Evolutionary conservation across 208 protist genomes (phyloP).

Genomic region (Crithidia brevicula): DNA sequence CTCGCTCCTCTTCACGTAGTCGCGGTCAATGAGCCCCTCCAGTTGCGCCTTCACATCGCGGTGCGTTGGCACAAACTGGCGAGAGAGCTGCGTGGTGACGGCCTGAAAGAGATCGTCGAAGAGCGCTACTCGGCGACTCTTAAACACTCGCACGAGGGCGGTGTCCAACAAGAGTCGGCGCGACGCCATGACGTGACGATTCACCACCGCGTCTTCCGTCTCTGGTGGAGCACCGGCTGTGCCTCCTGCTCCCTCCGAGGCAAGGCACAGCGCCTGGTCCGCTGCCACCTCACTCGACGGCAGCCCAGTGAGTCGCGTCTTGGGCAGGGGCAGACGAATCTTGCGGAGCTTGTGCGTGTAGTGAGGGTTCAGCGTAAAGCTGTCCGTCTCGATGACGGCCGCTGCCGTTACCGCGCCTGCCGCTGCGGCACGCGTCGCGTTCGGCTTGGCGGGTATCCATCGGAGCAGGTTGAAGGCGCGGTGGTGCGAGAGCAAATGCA

Average conservation of each 20-base stretch:
- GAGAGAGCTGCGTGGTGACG: conserved; percentile 56
- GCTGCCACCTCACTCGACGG: conserved; percentile 10
- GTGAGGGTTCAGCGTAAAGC: conserved; percentile 54
- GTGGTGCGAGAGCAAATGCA: conserved; percentile 36
- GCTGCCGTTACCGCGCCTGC: neutral
- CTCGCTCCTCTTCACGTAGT: conserved; percentile 60
- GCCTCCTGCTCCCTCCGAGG: neutral
- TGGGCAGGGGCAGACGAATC: conserved; percentile 55
- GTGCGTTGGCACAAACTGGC: conserved; percentile 52
- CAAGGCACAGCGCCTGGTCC: neutral
- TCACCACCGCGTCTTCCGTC: conserved; percentile 25
- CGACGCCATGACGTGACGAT: conserved; percentile 33
- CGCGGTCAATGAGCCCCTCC: conserved; percentile 70
- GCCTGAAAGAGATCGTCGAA: conserved; percentile 60
- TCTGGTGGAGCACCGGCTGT: neutral
- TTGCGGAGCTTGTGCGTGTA: conserved; percentile 58
- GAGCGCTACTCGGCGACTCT: conserved; percentile 50
- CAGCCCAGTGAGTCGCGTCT: conserved; percentile 18
- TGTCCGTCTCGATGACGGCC: conserved; percentile 36
- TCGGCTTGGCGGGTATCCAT: conserved; percentile 8
- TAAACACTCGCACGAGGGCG: conserved; percentile 74
- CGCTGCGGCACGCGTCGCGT: neutral
- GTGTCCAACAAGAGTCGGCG: conserved; percentile 60
- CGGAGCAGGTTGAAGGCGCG: conserved; percentile 28
- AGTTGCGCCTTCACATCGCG: conserved; percentile 64